These are phyloP conservation scores for Aspergillus incahuasiensis DNA, from an alignment of 495 filamentous ascomycete genomes.

Conservation along the genomic window DNA sequence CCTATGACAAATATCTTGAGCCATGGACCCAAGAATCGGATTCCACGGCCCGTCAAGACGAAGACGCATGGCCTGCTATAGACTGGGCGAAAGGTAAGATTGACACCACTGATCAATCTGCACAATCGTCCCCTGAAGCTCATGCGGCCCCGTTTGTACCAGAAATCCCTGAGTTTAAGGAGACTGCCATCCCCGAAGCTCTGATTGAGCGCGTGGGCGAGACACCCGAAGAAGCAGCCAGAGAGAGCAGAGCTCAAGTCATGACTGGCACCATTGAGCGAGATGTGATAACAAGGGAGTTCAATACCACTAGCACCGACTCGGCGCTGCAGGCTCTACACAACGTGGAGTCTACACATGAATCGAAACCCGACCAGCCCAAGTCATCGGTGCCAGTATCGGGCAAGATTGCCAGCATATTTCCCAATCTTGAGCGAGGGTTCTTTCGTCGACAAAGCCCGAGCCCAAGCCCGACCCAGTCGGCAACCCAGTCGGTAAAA, in stretches of 20 bases:
- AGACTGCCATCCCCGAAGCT: slow-evolving; percentile 27
- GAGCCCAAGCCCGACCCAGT: slow-evolving; percentile 7
- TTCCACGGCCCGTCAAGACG: slow-evolving; percentile 17
- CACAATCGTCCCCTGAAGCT: slow-evolving; percentile 22
- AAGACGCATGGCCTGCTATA: slow-evolving; percentile 35
- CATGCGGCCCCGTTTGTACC: slow-evolving; percentile 27
- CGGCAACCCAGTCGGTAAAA: slow-evolving; percentile 35
- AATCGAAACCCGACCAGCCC: slow-evolving; percentile 5
- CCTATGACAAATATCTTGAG: not conserved
- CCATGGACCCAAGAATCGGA: slow-evolving; percentile 15
- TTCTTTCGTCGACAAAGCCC: slow-evolving; percentile 28
- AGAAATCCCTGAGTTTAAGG: slow-evolving; percentile 34
- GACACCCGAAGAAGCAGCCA: slow-evolving; percentile 9
- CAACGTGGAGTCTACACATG: slow-evolving; percentile 7
- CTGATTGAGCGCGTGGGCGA: slow-evolving; percentile 15
- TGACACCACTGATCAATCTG: slow-evolving; percentile 22
- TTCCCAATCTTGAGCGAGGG: slow-evolving; percentile 35
- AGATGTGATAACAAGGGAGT: not conserved
- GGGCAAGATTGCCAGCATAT: slow-evolving; percentile 34
- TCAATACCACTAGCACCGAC: not conserved
- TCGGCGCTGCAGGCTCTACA: slow-evolving; percentile 10
- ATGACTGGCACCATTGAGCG: slow-evolving; percentile 23
- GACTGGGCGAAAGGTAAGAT: slow-evolving; percentile 33
- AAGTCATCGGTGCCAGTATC: not conserved
- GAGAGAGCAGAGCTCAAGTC: slow-evolving; percentile 18